phyloP scores from a whole-genome alignment of 2,329 filamentous ascomycete species.

The Trichoderma sp. region DNA sequence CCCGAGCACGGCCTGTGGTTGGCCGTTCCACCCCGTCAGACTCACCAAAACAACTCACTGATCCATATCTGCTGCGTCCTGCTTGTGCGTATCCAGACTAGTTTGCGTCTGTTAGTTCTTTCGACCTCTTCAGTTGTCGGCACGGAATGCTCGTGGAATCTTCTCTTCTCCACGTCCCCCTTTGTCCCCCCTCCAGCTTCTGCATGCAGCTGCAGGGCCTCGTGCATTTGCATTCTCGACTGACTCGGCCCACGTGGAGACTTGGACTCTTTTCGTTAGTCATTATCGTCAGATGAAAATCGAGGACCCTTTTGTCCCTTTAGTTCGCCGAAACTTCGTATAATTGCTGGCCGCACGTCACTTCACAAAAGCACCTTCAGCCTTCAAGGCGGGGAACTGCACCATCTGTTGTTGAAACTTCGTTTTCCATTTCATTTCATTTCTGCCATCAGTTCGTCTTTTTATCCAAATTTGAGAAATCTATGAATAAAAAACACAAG shows the following conservation, averaged over 20 bases:
- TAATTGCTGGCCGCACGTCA: background rate
- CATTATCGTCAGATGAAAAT: background rate
- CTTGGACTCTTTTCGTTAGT: background rate
- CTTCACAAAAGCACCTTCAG: background rate
- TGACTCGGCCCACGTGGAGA: slow-evolving; percentile 10
- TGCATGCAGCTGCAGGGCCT: background rate
- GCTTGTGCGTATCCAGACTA: background rate
- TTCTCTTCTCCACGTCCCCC: background rate
- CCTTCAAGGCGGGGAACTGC: background rate
- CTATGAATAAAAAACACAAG: background rate
- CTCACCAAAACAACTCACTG: background rate
- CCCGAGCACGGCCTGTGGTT: background rate
- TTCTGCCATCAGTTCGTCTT: background rate
- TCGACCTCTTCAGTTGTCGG: background rate
- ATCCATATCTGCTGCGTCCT: background rate
- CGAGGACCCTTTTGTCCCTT: background rate
- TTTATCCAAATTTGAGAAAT: background rate
- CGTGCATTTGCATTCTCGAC: slow-evolving; percentile 1
- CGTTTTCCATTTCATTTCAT: background rate
- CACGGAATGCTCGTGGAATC: background rate
- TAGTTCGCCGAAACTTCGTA: background rate
- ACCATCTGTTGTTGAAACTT: background rate
- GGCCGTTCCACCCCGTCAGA: background rate
- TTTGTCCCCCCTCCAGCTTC: background rate
- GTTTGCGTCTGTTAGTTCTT: background rate